phyloP scores from a whole-genome alignment of 805 yeast genomes.

The Sugiyamaella qingdaonensis region DNA sequence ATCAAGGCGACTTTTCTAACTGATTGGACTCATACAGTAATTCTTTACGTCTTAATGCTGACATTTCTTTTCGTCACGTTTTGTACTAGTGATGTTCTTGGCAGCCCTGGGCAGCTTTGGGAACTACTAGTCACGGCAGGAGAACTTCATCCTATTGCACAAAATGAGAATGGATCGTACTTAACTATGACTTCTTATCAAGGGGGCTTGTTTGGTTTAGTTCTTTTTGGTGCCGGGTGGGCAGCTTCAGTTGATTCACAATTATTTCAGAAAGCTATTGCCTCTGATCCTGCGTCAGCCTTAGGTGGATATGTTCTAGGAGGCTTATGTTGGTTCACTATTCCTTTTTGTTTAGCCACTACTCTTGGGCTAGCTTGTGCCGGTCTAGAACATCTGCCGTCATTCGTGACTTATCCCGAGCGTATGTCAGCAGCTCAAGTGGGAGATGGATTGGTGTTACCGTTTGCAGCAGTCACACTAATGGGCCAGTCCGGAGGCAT shows the following conservation, averaged over 20 bases:
- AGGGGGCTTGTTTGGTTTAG: conserved; percentile 83
- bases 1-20: conserved; percentile 75
- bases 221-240: conserved; percentile 82
- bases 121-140: conserved; percentile 60
- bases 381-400: conserved; percentile 61
- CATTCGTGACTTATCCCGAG: conserved; percentile 77
- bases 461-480: conserved; percentile 73
- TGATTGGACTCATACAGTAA: conserved; percentile 75
- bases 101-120: conserved; percentile 81
- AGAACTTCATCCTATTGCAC: conserved; percentile 56
- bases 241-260: conserved; percentile 83
- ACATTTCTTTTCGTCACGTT: conserved; percentile 48
- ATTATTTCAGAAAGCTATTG: conserved; percentile 83
- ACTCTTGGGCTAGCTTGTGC: conserved; percentile 81
- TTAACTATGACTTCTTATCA: conserved; percentile 84
- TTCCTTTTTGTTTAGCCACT: conserved; percentile 78
- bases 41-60: conserved; percentile 62
- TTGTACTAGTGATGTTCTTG: conserved; percentile 61
- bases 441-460: conserved; percentile 60
- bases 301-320: conserved; percentile 84
- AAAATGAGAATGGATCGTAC: conserved; percentile 81
- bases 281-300: conserved; percentile 76
- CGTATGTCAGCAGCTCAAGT: conserved; percentile 62
- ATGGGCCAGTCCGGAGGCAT: conserved; percentile 86
- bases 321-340: conserved; percentile 86